Percentiles rank a stretch among this genome's conserved stretches.
These are phyloP conservation scores for Aspergillus incahuasiensis DNA, from an alignment of 495 filamentous ascomycete genomes.

Conservation along the genomic window DNA sequence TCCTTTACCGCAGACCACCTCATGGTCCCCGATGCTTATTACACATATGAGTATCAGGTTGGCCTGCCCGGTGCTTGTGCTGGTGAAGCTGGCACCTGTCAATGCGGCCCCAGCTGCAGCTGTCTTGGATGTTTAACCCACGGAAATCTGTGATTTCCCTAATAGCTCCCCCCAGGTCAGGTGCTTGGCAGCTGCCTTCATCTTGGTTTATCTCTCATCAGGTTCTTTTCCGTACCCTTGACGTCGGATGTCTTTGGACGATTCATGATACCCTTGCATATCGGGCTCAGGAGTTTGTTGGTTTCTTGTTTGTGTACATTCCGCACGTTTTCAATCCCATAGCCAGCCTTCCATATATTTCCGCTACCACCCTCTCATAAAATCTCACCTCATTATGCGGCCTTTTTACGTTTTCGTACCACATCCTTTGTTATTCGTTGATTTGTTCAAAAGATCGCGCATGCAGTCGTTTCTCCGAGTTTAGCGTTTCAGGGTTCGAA, in stretches of 20 bases:
- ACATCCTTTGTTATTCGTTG: neutral
- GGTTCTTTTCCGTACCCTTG: neutral
- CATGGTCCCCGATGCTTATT: constrained; percentile 44
- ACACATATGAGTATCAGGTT: constrained; percentile 44
- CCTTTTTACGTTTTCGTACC: neutral
- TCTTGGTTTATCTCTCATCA: neutral
- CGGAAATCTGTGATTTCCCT: neutral
- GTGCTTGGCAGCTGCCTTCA: neutral
- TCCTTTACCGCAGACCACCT: constrained; percentile 26
- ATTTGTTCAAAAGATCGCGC: neutral
- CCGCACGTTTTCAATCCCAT: constrained; percentile 4
- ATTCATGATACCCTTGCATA: constrained; percentile 35
- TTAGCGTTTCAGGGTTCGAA: neutral
- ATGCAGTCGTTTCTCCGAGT: neutral
- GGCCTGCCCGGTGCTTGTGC: constrained; percentile 38
- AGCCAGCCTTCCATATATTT: neutral
- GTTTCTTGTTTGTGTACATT: constrained; percentile 8
- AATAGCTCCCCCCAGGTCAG: neutral
- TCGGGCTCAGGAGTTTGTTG: constrained; percentile 13
- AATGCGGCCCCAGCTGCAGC: constrained; percentile 45
- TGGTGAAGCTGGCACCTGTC: constrained; percentile 43
- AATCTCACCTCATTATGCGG: neutral
- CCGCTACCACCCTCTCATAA: neutral
- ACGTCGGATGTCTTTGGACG: constrained; percentile 9
- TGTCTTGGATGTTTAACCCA: constrained; percentile 51